Base-by-base conservation (phyloP, 2,329 filamentous ascomycete genomes). In the Stenocarpella maydis region DNA sequence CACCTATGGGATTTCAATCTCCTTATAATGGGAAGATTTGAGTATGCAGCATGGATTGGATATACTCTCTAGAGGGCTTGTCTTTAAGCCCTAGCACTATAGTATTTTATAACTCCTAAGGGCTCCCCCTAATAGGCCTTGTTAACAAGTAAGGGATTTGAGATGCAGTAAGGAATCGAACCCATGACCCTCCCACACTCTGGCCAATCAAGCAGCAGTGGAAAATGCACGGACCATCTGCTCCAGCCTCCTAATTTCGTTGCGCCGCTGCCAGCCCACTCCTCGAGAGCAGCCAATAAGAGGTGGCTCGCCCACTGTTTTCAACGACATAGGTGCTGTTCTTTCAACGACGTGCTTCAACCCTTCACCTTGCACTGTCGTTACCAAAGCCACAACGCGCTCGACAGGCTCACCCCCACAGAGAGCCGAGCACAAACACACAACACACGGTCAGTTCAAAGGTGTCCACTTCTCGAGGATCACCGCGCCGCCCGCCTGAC, bases 11-110 rank as follows among this genome's bases (percentile, higher is more conserved):
- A 26, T 5, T 21, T 47, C 43, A 47, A 24, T 24, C 10, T 21
- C n/a, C n/a, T n/a, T 1, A 5, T 10, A 9, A 24, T 24, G 5
- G 10, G 2, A 12, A 7, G 19, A 21, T 6, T 53, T 31, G 19
- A n/a, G 9, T 1, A 3, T 12, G 3, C 1, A 8, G 24, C 7
- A 28, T 8, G n/a, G 14, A 1, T 14, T 2, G 10, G 8, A 9
- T 0, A 9, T 66, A 78, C 77, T 79, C 74, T 80, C 78, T 0
- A 81, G 71, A 2, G 76, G 77, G 60, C n/a, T n/a, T n/a, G n/a
- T n/a, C n/a, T n/a, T n/a, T n/a, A n/a, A n/a, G n/a, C n/a, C n/a
- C n/a, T n/a, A n/a, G n/a, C n/a, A n/a, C n/a, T n/a, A n/a, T n/a
- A n/a, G n/a, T n/a, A n/a, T n/a, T n/a, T n/a, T n/a, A n/a, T n/a